A percentile compares a stretch with the other conserved stretches of the same genome.
These are phyloP conservation scores for Ambrosiella xylebori DNA, from an alignment of 2,329 filamentous ascomycete genomes.

Conservation along the genomic window DNA sequence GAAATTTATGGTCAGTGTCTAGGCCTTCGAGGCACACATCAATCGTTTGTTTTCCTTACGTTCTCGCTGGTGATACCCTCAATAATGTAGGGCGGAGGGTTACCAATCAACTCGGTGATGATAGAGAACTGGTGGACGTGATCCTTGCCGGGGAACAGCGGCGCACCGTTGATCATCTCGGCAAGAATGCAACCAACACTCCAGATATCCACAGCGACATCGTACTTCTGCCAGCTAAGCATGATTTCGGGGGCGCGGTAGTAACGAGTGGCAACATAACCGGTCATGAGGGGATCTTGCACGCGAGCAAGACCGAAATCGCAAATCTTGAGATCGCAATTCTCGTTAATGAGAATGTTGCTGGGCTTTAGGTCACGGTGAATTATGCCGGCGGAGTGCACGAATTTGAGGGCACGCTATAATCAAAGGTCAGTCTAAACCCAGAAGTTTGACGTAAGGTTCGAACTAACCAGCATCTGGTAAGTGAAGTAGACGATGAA, in stretches of 20 bases:
- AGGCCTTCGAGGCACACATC: neutral
- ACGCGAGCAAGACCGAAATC: slow-evolving; percentile 95
- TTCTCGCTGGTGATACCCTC: slow-evolving; percentile 98
- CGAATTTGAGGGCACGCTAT: slow-evolving; percentile 93
- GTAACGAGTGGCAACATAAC: slow-evolving; percentile 96
- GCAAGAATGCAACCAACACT: slow-evolving; percentile 98
- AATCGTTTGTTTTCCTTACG: slow-evolving; percentile 33
- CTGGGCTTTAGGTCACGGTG: slow-evolving; percentile 96
- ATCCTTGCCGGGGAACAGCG: slow-evolving; percentile 94
- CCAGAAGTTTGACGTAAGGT: neutral
- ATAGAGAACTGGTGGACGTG: slow-evolving; percentile 99
- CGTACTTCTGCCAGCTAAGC: slow-evolving; percentile 99
- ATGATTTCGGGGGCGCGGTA: slow-evolving; percentile 98
- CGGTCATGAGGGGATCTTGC: slow-evolving; percentile 98
- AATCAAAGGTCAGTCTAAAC: neutral
- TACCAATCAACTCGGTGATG: slow-evolving; percentile 92
- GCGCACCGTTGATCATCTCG: slow-evolving; percentile 98
- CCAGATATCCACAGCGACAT: slow-evolving; percentile 98
- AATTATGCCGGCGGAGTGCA: slow-evolving; percentile 94
- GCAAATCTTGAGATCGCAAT: slow-evolving; percentile 98
- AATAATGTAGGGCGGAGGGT: slow-evolving; percentile 94
- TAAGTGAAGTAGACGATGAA: slow-evolving; percentile 99
- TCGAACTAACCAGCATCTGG: slow-evolving; percentile 63
- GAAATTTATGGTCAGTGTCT: neutral
- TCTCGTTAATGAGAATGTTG: slow-evolving; percentile 99